These are phyloP conservation scores for Clonostachys rhizophaga DNA, from an alignment of 2,329 filamentous ascomycete species.

Conservation along the genomic window DNA sequence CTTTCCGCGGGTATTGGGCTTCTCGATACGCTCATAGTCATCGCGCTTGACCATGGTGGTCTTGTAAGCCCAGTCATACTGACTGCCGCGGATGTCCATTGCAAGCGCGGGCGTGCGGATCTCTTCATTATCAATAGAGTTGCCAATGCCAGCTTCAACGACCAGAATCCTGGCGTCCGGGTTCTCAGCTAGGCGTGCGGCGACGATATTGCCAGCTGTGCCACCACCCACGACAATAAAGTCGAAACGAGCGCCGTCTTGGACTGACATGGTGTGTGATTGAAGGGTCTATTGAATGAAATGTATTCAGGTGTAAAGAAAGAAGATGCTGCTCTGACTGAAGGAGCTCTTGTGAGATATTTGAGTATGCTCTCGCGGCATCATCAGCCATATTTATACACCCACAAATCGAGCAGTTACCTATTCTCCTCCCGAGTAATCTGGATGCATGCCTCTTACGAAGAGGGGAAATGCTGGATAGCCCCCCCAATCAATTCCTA, in stretches of 20 bases:
- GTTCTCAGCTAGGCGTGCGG: conserved; percentile 26
- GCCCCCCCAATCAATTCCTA: background rate
- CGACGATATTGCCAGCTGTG: conserved; percentile 26
- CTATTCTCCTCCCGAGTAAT: too few relatives aligned
- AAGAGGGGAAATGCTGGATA: background rate
- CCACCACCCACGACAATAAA: conserved; percentile 27
- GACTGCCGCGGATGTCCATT: conserved; percentile 46
- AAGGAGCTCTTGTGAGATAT: too few relatives aligned
- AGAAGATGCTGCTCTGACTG: background rate
- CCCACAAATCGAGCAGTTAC: too few relatives aligned
- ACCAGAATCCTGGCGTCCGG: conserved; percentile 34
- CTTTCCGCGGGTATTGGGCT: conserved; percentile 58
- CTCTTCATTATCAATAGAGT: conserved; percentile 41
- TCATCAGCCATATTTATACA: too few relatives aligned
- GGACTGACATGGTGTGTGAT: background rate
- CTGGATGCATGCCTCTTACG: too few relatives aligned
- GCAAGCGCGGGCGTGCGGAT: conserved; percentile 48
- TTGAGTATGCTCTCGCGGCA: too few relatives aligned
- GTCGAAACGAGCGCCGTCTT: conserved; percentile 8
- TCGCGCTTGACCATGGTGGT: conserved; percentile 53
- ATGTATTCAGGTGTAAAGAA: background rate
- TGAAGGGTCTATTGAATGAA: background rate
- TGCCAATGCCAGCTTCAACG: conserved; percentile 41
- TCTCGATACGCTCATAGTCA: conserved; percentile 57
- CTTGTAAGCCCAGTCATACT: conserved; percentile 59